Evolutionary conservation across 2,329 filamentous ascomycete genomes (phyloP).

Genomic region (Penicillium fuscoglaucum): DNA sequence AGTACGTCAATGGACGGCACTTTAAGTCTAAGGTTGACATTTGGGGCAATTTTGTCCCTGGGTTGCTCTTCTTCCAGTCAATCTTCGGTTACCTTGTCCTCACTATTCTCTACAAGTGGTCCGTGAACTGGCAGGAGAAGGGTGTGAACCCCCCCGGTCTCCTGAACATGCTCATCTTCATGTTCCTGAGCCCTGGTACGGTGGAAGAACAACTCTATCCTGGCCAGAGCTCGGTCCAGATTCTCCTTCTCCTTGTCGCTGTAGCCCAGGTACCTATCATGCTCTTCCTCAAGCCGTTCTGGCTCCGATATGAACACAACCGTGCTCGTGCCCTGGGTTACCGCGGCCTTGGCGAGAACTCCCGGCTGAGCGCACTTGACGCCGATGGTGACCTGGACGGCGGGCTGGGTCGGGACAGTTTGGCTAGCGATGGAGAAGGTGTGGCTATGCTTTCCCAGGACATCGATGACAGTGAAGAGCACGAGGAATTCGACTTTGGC

Average conservation of each 20-base stretch:
- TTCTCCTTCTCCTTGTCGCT: constrained; percentile 76
- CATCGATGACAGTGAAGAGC: constrained; percentile 70
- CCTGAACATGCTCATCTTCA: constrained; percentile 99
- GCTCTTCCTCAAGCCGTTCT: constrained; percentile 93
- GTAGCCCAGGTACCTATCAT: constrained; percentile 84
- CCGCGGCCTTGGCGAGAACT: constrained; percentile 85
- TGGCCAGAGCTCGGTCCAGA: constrained; percentile 74
- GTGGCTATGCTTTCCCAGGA: constrained; percentile 88
- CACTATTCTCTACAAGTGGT: constrained; percentile 97
- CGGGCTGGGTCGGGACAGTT: constrained; percentile 64
- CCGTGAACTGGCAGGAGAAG: constrained; percentile 74
- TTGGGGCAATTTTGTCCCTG: constrained; percentile 94
- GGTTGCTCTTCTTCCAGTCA: constrained; percentile 99
- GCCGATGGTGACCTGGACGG: constrained; percentile 75
- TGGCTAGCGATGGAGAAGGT: constrained; percentile 75
- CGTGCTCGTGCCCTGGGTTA: constrained; percentile 83
- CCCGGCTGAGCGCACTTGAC: constrained; percentile 84
- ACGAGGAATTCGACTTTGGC: constrained; percentile 95
- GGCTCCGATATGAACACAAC: constrained; percentile 92
- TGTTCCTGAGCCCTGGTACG: constrained; percentile 88
- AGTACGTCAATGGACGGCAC: constrained; percentile 88
- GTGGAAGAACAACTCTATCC: constrained; percentile 69
- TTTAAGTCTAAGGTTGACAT: constrained; percentile 96
- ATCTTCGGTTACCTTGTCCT: constrained; percentile 97
- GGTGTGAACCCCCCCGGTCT: constrained; percentile 75